These are phyloP conservation scores for Nevesoporus exiguus DNA, from an alignment of 768 basidiomycete genomes.

Conservation along the genomic window DNA sequence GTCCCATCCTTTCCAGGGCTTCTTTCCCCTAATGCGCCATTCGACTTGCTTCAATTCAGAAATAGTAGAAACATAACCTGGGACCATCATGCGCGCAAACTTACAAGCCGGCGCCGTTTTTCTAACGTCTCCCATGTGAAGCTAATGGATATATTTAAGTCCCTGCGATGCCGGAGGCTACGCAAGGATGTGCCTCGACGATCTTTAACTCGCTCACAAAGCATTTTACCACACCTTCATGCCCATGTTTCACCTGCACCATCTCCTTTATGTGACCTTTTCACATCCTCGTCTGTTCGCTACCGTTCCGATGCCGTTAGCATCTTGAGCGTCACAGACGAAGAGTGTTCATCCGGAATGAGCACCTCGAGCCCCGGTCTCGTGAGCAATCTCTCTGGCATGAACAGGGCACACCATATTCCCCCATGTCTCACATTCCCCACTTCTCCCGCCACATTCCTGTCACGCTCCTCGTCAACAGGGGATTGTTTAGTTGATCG, in stretches of 20 bases:
- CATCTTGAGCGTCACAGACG: constrained; percentile 9
- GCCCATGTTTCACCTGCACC: constrained; percentile 6
- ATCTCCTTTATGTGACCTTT: not conserved
- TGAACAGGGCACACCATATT: not conserved
- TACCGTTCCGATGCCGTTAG: constrained; percentile 5
- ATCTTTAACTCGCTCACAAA: constrained; percentile 2
- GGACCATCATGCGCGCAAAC: constrained; percentile 8
- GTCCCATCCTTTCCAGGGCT: not conserved
- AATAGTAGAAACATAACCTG: constrained; percentile 15
- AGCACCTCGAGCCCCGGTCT: constrained; percentile 1
- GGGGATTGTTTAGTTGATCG: constrained; percentile 20
- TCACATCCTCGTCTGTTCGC: not conserved
- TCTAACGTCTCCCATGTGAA: constrained; percentile 19
- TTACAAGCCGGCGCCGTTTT: constrained; percentile 8
- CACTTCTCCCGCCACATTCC: constrained; percentile 19
- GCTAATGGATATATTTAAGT: constrained; percentile 21
- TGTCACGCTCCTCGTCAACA: constrained; percentile 18
- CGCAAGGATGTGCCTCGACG: constrained; percentile 3
- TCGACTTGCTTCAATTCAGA: constrained; percentile 9
- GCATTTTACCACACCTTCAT: not conserved
- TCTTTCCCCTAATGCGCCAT: constrained; percentile 3
- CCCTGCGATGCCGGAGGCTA: constrained; percentile 14
- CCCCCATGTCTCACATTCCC: constrained; percentile 2
- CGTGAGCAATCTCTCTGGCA: not conserved
- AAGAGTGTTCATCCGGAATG: constrained; percentile 15